These are phyloP conservation scores for Candida sanyaensis DNA, from an alignment of 1,139 yeast species.

Conservation along the genomic window DNA sequence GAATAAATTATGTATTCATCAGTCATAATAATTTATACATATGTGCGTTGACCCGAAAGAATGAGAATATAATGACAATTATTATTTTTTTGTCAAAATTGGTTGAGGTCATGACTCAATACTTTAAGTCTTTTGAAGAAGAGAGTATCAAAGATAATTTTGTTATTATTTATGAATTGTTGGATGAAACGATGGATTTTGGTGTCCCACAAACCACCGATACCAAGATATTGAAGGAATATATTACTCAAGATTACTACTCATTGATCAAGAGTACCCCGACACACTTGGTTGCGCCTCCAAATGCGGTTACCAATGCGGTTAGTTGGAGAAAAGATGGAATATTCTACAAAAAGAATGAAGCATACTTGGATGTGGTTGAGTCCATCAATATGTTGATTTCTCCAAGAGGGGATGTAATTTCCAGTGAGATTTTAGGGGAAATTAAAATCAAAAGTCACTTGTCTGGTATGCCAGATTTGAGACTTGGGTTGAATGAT, in stretches of 20 bases:
- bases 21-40: constrained; percentile 83
- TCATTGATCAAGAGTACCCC: constrained; percentile 58
- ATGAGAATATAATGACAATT: constrained; percentile 80
- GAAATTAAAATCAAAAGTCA: constrained; percentile 85
- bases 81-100: constrained; percentile 76
- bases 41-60: constrained; percentile 79
- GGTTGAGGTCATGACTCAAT: constrained; percentile 79
- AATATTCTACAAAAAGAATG: constrained; percentile 85
- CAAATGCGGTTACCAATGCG: constrained; percentile 89
- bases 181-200: constrained; percentile 97
- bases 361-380: constrained; percentile 92
- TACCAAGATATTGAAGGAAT: constrained; percentile 87
- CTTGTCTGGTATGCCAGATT: constrained; percentile 96
- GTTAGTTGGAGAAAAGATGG: constrained; percentile 98
- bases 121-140: constrained; percentile 86
- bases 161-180: constrained; percentile 85
- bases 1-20: constrained; percentile 81
- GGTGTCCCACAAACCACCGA: constrained; percentile 98
- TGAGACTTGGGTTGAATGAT: constrained; percentile 89
- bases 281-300: constrained; percentile 60
- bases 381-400: constrained; percentile 92
- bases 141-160: constrained; percentile 94
- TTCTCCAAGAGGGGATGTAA: constrained; percentile 84
- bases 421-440: constrained; percentile 89
- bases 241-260: constrained; percentile 76